These are phyloP conservation scores for Vararia minispora DNA, from an alignment of 768 basidiomycete species.

Conservation along the genomic window DNA sequence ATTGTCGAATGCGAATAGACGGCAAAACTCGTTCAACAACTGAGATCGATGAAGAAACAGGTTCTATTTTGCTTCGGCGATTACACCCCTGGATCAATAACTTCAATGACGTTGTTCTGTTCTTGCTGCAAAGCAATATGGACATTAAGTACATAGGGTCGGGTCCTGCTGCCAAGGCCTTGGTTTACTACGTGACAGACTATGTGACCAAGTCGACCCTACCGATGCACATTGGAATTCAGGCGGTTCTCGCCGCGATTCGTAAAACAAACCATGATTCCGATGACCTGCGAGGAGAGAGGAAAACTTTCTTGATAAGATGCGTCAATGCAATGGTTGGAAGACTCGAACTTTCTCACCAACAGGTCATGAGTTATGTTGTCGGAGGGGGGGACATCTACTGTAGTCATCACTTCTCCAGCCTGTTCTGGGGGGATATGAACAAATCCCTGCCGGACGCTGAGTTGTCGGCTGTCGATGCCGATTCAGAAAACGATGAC, in stretches of 20 bases:
- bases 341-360: neutral
- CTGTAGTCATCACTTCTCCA: neutral
- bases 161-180: slow-evolving; percentile 28
- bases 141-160: slow-evolving; percentile 37
- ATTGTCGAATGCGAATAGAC: slow-evolving; percentile 19
- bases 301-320: too few species aligned
- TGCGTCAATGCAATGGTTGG: slow-evolving; percentile 1
- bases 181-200: slow-evolving; percentile 35
- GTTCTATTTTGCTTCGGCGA: slow-evolving; percentile 20
- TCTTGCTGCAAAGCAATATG: slow-evolving; percentile 28
- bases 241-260: neutral
- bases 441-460: too few species aligned
- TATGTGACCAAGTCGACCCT: slow-evolving; percentile 35
- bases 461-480: too few species aligned
- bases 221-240: slow-evolving; percentile 24
- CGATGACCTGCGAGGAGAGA: too few species aligned
- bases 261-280: too few species aligned
- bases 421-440: neutral
- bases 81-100: slow-evolving; percentile 32
- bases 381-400: slow-evolving; percentile 1
- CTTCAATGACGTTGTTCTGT: slow-evolving; percentile 22
- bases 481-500: too few species aligned
- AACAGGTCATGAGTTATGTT: neutral
- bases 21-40: slow-evolving; percentile 4
- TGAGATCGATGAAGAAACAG: slow-evolving; percentile 21